These are phyloP conservation scores for Phytophthora podocarpi DNA, from an alignment of 352 stramenopile genomes.

Conservation along the genomic window DNA sequence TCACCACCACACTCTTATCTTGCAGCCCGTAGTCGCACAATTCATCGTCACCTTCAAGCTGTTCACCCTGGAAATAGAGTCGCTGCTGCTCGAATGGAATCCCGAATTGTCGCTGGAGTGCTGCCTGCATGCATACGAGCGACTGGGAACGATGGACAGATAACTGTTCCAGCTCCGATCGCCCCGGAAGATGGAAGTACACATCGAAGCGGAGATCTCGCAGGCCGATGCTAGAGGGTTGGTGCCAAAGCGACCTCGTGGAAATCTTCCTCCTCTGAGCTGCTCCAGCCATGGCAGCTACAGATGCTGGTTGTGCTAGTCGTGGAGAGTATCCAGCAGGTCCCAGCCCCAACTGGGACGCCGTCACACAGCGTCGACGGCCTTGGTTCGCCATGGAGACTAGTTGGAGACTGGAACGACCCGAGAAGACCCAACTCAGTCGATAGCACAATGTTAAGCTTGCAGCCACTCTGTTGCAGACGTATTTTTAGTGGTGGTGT, in stretches of 20 bases:
- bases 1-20: constrained; percentile 53
- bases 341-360: constrained; percentile 1
- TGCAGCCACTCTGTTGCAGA: neutral
- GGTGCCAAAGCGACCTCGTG: constrained; percentile 9
- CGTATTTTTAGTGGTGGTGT: constrained; percentile 31
- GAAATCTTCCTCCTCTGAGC: constrained; percentile 15
- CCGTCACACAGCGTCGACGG: constrained; percentile 3
- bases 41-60: constrained; percentile 69
- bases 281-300: constrained; percentile 13
- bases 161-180: constrained; percentile 41
- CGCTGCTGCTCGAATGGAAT: constrained; percentile 69
- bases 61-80: constrained; percentile 57
- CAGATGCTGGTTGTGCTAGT: constrained; percentile 17
- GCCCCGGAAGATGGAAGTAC: constrained; percentile 49
- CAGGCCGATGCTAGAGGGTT: constrained; percentile 25
- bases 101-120: constrained; percentile 60
- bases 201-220: constrained; percentile 54
- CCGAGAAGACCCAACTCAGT: too few relatives aligned
- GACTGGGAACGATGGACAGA: constrained; percentile 52
- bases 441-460: neutral
- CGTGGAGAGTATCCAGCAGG: constrained; percentile 1
- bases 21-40: constrained; percentile 60
- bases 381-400: constrained; percentile 10
- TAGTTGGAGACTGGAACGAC: too few relatives aligned
- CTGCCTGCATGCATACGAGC: constrained; percentile 56